Evolutionary conservation across 2,329 filamentous ascomycete species (phyloP), one percentile per base, ranked within the genome.

Genomic region (Tolypocladium guangdongense): DNA sequence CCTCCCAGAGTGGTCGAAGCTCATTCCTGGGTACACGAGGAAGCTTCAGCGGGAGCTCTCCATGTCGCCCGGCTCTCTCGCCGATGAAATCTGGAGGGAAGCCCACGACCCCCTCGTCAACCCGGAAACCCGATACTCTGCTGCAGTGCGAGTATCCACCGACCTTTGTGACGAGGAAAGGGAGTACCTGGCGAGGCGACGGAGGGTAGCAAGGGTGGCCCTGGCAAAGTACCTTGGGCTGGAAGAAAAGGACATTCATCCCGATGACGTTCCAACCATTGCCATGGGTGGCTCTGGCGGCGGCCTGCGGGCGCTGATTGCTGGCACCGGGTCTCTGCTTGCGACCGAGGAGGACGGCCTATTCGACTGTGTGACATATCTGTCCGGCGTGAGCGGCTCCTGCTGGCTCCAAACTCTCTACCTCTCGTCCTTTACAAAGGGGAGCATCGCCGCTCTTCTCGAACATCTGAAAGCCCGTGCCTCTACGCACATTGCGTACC

Each of bases 211-310:
- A 0, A 81, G 79, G 4, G 81, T 80, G 53, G 90, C 89, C 7
- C 73, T 99, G 51, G 90, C 91, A 2, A 84, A 77, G 51, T 99
- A 97, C 64, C 80, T 99, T 0, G 83, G 80, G 33, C 74, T 99
- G 7, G 74, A 86, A 0, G 89, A 91, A 65, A 75, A 81, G 16
- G 87, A 92, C 3, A 83, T 99, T n/a, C 83, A 97, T 63, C 88
- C 90, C 0, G 90, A 96, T 48, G 93, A 99, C 71, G 85, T 97
- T 7, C 93, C 93, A 1, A 83, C 85, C 3, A 96, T 99, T 65
- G 92, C 92, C 39, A 86, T 97, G 74, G 96, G 92, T 62, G 91
- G 91, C 10, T 97, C 92, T 2, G 93, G 93, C 11, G 93, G 93
- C 54, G 93, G 93, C 0, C 71, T 99, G 48, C 80, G 93, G 50